phyloP scores from a whole-genome alignment of 2,329 filamentous ascomycete genomes.

The Neurospora sp. region DNA sequence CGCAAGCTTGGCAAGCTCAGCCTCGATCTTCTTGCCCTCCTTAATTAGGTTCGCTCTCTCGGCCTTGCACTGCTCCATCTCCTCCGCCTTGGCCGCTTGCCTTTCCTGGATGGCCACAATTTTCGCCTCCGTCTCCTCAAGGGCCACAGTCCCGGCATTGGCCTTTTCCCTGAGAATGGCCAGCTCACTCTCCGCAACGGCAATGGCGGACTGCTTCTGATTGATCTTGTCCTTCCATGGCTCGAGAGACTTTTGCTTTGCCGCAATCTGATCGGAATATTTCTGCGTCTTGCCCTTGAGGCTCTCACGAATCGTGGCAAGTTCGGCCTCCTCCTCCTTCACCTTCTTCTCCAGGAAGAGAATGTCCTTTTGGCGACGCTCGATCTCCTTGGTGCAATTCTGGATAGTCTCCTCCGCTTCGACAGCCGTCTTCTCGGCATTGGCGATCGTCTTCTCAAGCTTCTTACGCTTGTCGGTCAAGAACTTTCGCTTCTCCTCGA shows the following conservation, averaged over 20 bases:
- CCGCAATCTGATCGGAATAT: conserved; percentile 84
- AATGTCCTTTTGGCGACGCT: conserved; percentile 66
- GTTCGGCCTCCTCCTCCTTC: conserved; percentile 69
- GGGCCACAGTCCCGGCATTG: conserved; percentile 73
- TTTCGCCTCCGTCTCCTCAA: conserved; percentile 76
- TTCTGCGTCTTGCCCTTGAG: conserved; percentile 94
- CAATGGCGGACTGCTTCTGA: conserved; percentile 87
- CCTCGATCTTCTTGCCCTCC: conserved; percentile 61
- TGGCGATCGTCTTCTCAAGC: conserved; percentile 75
- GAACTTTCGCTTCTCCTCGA: conserved; percentile 97
- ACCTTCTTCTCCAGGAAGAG: conserved; percentile 66
- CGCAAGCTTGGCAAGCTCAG: conserved; percentile 62
- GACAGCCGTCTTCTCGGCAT: conserved; percentile 61
- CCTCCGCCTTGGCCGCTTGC: conserved; percentile 59
- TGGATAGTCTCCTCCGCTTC: conserved; percentile 72
- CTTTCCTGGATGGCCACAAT: conserved; percentile 62
- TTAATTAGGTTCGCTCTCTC: conserved; percentile 65
- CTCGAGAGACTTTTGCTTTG: conserved; percentile 87
- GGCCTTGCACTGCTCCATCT: conserved; percentile 66
- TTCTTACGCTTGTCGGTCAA: conserved; percentile 86
- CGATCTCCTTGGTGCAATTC: conserved; percentile 69
- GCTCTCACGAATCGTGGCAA: conserved; percentile 72
- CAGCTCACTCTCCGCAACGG: conserved; percentile 89
- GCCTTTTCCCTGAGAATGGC: conserved; percentile 84
- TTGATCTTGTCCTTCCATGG: conserved; percentile 97